Percentiles rank a stretch among this genome's conserved stretches.
Evolutionary conservation across 2,329 filamentous ascomycete genomes (phyloP).

Genomic region (Furcasterigmium furcatum): DNA sequence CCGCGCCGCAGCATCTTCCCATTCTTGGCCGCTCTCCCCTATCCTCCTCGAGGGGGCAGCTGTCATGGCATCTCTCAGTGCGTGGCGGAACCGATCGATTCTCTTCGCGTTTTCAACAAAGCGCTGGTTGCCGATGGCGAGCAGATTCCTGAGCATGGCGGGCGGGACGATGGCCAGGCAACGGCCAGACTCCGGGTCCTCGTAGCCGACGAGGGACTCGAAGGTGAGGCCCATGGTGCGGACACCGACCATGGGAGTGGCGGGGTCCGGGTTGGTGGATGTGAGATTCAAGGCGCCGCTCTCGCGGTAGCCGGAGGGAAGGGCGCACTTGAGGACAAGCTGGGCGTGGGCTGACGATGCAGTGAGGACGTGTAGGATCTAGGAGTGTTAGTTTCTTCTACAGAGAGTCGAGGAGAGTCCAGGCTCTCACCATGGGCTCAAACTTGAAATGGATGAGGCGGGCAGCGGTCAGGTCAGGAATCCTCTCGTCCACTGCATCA

Average conservation of each 20-base stretch:
- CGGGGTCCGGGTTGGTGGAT: constrained; percentile 19
- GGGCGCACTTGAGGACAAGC: constrained; percentile 68
- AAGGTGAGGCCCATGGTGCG: constrained; percentile 79
- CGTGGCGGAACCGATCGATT: constrained; percentile 60
- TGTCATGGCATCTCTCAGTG: no score
- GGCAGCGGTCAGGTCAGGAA: no score
- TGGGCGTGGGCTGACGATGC: constrained; percentile 75
- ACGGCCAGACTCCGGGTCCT: constrained; percentile 30
- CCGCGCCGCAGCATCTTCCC: no score
- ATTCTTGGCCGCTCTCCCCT: no score
- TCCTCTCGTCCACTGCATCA: no score
- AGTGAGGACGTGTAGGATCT: constrained; percentile 88
- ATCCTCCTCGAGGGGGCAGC: no score
- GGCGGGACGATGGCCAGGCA: constrained; percentile 55
- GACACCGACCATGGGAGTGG: constrained; percentile 75
- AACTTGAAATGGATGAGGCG: no score
- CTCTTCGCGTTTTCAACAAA: constrained; percentile 68
- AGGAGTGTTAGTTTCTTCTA: background rate
- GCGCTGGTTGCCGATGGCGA: constrained; percentile 70
- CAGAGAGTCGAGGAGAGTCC: no score
- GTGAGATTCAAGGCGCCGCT: constrained; percentile 70
- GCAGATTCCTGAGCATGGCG: constrained; percentile 63
- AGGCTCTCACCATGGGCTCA: no score
- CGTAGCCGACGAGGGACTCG: constrained; percentile 72
- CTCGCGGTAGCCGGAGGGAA: constrained; percentile 84